Evolutionary conservation across 2,329 filamentous ascomycete species (phyloP).

Genomic region (Coleophoma cylindrospora): DNA sequence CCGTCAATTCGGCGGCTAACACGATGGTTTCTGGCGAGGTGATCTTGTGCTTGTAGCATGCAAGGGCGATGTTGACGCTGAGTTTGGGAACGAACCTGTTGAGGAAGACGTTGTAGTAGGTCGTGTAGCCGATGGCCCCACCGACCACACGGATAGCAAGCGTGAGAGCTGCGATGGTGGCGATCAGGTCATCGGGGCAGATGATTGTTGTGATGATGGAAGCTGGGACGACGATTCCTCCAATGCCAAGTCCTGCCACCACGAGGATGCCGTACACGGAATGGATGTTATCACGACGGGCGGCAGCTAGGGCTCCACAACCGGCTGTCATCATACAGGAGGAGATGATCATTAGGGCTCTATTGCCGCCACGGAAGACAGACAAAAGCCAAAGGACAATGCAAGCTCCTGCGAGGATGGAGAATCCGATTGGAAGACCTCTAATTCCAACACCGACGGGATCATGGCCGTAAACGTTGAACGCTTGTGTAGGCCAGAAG

Average conservation of each 20-base stretch:
- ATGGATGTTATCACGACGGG: constrained; percentile 45
- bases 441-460: constrained; percentile 59
- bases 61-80: constrained; percentile 17
- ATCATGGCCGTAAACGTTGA: constrained; percentile 60
- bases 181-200: constrained; percentile 65
- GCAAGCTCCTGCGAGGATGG: constrained; percentile 55
- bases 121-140: constrained; percentile 59
- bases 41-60: constrained; percentile 14
- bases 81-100: constrained; percentile 30
- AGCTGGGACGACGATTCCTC: constrained; percentile 62
- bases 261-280: constrained; percentile 53
- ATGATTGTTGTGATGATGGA: constrained; percentile 66
- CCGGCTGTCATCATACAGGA: constrained; percentile 62
- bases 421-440: constrained; percentile 57
- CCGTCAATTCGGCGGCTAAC: constrained; percentile 47
- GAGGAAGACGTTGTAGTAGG: constrained; percentile 50
- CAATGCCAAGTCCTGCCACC: constrained; percentile 58
- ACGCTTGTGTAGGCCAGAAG: constrained; percentile 42
- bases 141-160: constrained; percentile 66
- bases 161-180: constrained; percentile 62
- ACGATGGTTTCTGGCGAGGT: constrained; percentile 35
- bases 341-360: constrained; percentile 52
- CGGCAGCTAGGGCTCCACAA: constrained; percentile 45
- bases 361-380: constrained; percentile 52
- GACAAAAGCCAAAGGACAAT: constrained; percentile 55